Percentiles rank a stretch among this genome's conserved stretches.
Conservation (phyloP, 2,329 filamentous ascomycete species). For the Xylariaceae sp. region DNA sequence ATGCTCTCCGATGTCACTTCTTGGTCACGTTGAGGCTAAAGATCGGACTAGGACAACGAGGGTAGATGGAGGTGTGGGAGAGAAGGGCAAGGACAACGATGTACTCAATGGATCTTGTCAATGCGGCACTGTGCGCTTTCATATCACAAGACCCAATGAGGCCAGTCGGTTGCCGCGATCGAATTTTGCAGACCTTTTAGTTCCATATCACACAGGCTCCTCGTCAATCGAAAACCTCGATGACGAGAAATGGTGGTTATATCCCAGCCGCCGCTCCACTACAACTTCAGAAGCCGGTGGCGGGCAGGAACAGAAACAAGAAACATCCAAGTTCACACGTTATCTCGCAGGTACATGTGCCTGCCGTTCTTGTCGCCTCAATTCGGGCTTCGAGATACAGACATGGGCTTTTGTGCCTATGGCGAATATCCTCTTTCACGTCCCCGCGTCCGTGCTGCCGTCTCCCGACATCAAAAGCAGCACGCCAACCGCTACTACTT, state of each 20-base stretch:
- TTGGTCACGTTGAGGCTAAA: background rate
- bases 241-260: conserved; percentile 59
- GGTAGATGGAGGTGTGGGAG: conserved; percentile 8
- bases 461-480: conserved; percentile 15
- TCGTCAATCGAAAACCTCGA: conserved; percentile 38
- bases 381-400: conserved; percentile 60
- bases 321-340: too few species aligned
- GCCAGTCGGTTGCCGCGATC: conserved; percentile 43
- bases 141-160: conserved; percentile 51
- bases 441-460: conserved; percentile 23
- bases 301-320: conserved; percentile 31
- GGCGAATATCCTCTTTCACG: conserved; percentile 49
- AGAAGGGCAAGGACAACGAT: conserved; percentile 8
- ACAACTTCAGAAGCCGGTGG: background rate
- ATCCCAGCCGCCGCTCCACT: conserved; percentile 21
- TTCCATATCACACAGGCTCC: conserved; percentile 41
- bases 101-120: conserved; percentile 46
- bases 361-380: conserved; percentile 59
- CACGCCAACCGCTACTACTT: background rate
- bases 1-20: background rate
- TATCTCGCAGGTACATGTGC: conserved; percentile 59
- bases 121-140: conserved; percentile 53
- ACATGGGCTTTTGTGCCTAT: conserved; percentile 63
- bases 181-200: conserved; percentile 50
- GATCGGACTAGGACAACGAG: background rate